Evolutionary conservation across 805 yeast genomes (phyloP).

Genomic region (Zygotorulaspora sp.): DNA sequence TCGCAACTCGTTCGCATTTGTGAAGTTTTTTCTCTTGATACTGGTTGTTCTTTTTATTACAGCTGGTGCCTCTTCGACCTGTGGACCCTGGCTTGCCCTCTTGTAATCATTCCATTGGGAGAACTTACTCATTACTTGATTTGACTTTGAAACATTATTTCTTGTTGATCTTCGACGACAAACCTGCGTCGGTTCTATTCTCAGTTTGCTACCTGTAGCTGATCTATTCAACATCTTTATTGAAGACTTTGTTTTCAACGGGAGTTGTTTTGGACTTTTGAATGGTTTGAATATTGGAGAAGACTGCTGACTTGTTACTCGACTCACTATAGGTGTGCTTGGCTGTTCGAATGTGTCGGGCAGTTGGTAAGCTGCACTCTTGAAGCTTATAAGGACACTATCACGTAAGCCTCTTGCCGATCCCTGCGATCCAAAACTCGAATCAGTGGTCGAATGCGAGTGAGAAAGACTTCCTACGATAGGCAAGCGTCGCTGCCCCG

Average conservation of each 20-base stretch:
- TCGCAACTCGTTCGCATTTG: constrained; percentile 19
- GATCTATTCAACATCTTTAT: neutral
- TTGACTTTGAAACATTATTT: neutral
- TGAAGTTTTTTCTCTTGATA: constrained; percentile 24
- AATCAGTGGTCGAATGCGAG: constrained; percentile 6
- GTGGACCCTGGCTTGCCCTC: constrained; percentile 1
- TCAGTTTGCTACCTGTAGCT: neutral
- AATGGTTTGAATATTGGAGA: neutral
- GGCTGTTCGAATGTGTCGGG: constrained; percentile 4
- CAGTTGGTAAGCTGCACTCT: constrained; percentile 2
- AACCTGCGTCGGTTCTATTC: constrained; percentile 2
- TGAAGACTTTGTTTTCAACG: neutral
- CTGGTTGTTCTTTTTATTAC: constrained; percentile 13
- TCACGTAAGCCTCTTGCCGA: neutral
- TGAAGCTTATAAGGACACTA: neutral
- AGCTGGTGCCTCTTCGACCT: neutral
- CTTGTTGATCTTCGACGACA: constrained; percentile 1
- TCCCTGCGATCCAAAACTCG: constrained; percentile 2
- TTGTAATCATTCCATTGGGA: constrained; percentile 12
- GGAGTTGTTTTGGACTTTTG: neutral
- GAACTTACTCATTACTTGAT: constrained; percentile 7
- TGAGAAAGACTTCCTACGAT: constrained; percentile 5
- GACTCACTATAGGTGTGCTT: constrained; percentile 8
- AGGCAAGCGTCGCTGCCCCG: constrained; percentile 6
- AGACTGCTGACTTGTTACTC: constrained; percentile 6